These are phyloP conservation scores for Aspergillus novofumigatus DNA, from an alignment of 2,329 filamentous ascomycete genomes.

Conservation along the genomic window DNA sequence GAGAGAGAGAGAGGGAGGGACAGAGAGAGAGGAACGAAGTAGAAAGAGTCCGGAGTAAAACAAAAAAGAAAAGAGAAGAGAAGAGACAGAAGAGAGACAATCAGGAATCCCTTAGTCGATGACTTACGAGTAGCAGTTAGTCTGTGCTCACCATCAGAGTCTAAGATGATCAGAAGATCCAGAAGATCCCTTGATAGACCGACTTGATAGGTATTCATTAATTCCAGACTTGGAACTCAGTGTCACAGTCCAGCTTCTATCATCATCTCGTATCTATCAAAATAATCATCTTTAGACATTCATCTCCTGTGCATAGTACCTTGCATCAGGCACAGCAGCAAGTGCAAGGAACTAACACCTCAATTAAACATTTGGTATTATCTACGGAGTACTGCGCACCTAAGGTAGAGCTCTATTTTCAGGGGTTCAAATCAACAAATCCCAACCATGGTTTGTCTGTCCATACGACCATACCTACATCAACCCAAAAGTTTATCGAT, in stretches of 20 bases:
- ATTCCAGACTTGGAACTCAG: neutral
- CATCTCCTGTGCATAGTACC: neutral
- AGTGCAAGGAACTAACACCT: no score
- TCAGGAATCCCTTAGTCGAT: neutral
- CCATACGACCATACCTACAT: no score
- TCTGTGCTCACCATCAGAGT: neutral
- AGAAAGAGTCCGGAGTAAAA: neutral
- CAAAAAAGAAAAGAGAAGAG: neutral
- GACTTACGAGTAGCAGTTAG: no score
- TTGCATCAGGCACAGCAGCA: neutral
- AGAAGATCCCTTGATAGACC: neutral
- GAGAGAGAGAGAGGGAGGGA: slow-evolving; percentile 1
- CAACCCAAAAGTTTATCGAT: no score
- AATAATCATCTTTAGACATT: neutral
- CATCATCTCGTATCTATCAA: no score
- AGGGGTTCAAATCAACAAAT: no score
- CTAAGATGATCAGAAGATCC: neutral
- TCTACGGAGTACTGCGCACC: no score
- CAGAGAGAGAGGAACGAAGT: slow-evolving; percentile 2
- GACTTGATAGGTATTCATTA: neutral
- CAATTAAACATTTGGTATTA: no score
- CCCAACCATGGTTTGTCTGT: no score
- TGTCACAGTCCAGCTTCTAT: no score
- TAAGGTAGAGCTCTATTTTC: no score
- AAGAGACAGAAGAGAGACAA: neutral